Conservation (phyloP, 106 monocot genomes). For the Ottelia alismoides region DNA sequence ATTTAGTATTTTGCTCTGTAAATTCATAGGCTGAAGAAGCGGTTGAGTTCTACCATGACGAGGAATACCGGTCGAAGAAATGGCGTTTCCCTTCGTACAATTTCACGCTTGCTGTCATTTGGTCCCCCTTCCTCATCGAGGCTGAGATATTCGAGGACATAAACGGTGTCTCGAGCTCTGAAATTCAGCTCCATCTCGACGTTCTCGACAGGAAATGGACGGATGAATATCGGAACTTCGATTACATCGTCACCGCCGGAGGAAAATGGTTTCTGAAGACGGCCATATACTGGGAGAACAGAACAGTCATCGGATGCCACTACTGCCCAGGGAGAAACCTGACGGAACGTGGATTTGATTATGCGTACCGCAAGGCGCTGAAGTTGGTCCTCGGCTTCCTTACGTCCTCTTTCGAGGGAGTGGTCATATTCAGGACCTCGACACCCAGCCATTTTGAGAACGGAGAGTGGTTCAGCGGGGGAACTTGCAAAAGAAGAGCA, state of each 20-base stretch:
- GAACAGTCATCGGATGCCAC: constrained; percentile 23
- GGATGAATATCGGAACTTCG: constrained; percentile 15
- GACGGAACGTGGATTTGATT: constrained; percentile 24
- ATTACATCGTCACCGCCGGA: constrained; percentile 33
- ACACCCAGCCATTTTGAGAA: constrained; percentile 59
- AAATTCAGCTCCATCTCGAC: constrained; percentile 29
- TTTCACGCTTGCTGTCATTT: constrained; percentile 38
- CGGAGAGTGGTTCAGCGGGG: constrained; percentile 60
- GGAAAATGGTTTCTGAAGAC: constrained; percentile 42
- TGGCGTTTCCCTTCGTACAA: constrained; percentile 38
- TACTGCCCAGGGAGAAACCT: constrained; percentile 11
- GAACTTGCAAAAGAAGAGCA: constrained; percentile 25
- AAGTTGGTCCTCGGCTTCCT: constrained; percentile 13
- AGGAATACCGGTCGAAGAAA: constrained; percentile 18
- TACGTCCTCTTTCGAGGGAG: constrained; percentile 39
- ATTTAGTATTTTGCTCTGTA: constrained; percentile 19
- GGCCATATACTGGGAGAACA: constrained; percentile 22
- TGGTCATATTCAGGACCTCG: constrained; percentile 52
- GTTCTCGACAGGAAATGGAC: constrained; percentile 33
- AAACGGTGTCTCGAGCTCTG: constrained; percentile 6
- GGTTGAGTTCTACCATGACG: too few relatives aligned
- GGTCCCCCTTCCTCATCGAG: constrained; percentile 42
- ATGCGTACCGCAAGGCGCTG: constrained; percentile 28
- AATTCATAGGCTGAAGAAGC: constrained; percentile 34
- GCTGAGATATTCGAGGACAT: constrained; percentile 24